Evolutionary conservation across 2,329 filamentous ascomycete species (phyloP), one percentile per base, ranked within the genome.

Genomic region (Byssoonygena ceratinophila): DNA sequence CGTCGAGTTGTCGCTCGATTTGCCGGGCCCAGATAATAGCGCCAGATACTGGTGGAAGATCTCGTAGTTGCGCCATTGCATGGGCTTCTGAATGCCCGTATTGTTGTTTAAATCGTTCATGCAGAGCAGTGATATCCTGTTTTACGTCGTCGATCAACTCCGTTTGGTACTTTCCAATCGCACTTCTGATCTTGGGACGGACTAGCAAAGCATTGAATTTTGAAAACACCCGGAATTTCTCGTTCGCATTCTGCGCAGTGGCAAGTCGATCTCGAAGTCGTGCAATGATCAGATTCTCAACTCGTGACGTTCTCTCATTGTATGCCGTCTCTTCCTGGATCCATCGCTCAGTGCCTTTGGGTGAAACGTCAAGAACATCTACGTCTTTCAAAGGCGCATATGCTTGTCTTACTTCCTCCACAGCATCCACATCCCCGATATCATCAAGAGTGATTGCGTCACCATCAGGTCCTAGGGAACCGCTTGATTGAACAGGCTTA

Each of bases 151-250:
- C 90, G 67, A 99, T 95, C 31, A 99, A 82, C 69, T 96, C 90
- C 3, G 91, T 92, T 69, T 99, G 92, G 66, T 98, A 98, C 71
- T 98, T 91, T 40, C 89, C 87, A 63, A 98, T 98, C 52, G 92
- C 94, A 59, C 94, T 90, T 59, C 92, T 84, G 71, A 99, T 97
- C 76, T 98, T 98, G n/a, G 92, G 92, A 55, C 92, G 83, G 53
- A 99, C 91, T 61, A 99, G 94, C 27, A 99, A 82, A 1, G 92
- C 92, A 66, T 99, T 99, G 79, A 99, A 99, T 67, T 97, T 97
- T 50, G 92, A 97, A 68, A 98, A 98, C 56, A 99, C 92, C 51
- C 94, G 86, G 69, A 99, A 99, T 92, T 98, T 99, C 71, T 98
- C 94, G 65, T 94, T 97, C 37, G 92, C 92, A 57, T 89, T 95